A percentile compares a stretch with the other conserved stretches of the same genome.
Conservation (phyloP, 495 filamentous ascomycete species). For the Copromyces sp. region DNA sequence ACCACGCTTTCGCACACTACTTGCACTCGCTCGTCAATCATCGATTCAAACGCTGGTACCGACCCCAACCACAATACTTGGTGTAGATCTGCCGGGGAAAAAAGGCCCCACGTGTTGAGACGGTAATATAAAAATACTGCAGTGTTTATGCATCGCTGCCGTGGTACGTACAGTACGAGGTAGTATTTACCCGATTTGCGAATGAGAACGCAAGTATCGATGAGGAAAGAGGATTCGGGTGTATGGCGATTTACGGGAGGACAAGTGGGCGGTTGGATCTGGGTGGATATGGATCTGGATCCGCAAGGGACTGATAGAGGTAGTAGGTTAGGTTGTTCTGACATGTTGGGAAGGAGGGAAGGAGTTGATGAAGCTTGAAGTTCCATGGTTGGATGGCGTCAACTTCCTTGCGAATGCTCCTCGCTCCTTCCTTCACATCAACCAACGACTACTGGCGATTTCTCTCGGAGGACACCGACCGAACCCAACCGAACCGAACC, state of each 20-base stretch:
- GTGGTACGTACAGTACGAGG: not conserved
- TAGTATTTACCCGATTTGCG: not conserved
- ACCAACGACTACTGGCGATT: too few species aligned
- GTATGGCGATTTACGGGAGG: not conserved
- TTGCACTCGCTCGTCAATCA: not conserved
- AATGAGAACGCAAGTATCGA: not conserved
- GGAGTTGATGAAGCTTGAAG: not conserved
- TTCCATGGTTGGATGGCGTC: not conserved
- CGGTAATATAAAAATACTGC: not conserved
- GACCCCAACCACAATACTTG: not conserved
- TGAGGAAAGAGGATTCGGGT: not conserved
- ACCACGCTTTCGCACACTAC: not conserved
- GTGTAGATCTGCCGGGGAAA: not conserved
- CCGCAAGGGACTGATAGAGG: not conserved
- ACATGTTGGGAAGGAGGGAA: not conserved
- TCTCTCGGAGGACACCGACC: not conserved
- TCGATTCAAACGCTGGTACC: not conserved
- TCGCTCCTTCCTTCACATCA: not conserved
- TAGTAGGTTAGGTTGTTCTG: not conserved
- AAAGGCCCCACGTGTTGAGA: not conserved
- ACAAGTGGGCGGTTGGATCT: not conserved
- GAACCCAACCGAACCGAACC: not conserved
- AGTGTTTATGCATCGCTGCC: not conserved
- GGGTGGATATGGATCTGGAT: not conserved
- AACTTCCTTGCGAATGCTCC: not conserved